Conservation (phyloP, 78 protist genomes). For the Dictyostelium capitatum region DNA sequence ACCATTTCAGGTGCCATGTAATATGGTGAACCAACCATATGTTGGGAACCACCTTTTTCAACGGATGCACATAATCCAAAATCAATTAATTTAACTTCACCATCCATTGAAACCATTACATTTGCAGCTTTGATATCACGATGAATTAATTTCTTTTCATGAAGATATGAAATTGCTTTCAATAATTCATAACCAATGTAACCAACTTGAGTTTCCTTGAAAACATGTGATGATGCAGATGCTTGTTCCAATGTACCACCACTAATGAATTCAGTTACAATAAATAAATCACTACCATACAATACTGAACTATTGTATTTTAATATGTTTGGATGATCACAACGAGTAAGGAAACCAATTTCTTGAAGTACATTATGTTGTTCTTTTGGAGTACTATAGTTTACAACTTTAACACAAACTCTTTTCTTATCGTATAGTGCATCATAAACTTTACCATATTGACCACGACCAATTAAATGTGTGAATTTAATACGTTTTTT, state of each 20-base stretch:
- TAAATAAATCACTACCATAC: conserved; percentile 35
- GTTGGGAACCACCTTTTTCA: conserved; percentile 38
- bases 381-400: conserved; percentile 51
- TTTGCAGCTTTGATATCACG: conserved; percentile 80
- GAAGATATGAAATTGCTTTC: conserved; percentile 64
- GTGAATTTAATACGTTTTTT: conserved; percentile 68
- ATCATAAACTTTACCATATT: conserved; percentile 55
- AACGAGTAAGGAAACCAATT: conserved; percentile 52
- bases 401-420: conserved; percentile 56
- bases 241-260: conserved; percentile 77
- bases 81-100: conserved; percentile 77
- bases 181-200: conserved; percentile 65
- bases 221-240: conserved; percentile 5
- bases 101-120: conserved; percentile 77
- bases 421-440: conserved; percentile 65
- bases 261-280: conserved; percentile 42
- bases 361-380: conserved; percentile 45
- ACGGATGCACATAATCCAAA: conserved; percentile 69
- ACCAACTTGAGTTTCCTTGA: conserved; percentile 68
- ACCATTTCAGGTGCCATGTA: conserved; percentile 86
- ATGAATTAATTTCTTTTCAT: conserved; percentile 58
- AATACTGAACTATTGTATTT: conserved; percentile 27
- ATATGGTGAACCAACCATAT: conserved; percentile 86
- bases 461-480: conserved; percentile 32
- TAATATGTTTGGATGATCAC: conserved; percentile 56